phyloP scores from a whole-genome alignment of 2,329 filamentous ascomycete species.

The Monilinia fructicola region DNA sequence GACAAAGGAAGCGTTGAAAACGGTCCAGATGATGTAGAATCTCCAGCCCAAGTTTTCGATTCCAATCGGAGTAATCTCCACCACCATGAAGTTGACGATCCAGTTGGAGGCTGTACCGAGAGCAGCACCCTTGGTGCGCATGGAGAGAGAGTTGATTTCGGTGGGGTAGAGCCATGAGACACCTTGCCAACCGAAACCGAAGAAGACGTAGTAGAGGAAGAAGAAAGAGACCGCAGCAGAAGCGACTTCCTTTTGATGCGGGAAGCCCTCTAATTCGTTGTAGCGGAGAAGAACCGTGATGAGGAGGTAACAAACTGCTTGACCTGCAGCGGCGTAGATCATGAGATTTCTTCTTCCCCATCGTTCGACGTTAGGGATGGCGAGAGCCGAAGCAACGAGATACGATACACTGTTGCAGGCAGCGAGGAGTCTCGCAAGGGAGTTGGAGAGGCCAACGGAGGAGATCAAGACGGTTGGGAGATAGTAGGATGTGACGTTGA shows the following conservation, averaged over 20 bases:
- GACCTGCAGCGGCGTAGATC: constrained; percentile 65
- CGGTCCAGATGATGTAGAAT: constrained; percentile 53
- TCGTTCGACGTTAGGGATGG: constrained; percentile 49
- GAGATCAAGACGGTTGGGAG: constrained; percentile 52
- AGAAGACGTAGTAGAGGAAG: constrained; percentile 55
- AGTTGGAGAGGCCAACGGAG: constrained; percentile 48
- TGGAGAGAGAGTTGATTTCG: constrained; percentile 54
- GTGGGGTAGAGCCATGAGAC: constrained; percentile 52
- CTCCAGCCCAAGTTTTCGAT: constrained; percentile 55
- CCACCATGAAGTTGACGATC: constrained; percentile 54
- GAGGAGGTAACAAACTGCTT: constrained; percentile 62
- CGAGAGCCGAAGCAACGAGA: constrained; percentile 32
- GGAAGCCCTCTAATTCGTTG: constrained; percentile 28
- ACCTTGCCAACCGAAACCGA: constrained; percentile 51
- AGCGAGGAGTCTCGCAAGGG: constrained; percentile 53
- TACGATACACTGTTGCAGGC: constrained; percentile 46
- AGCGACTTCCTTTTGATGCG: constrained; percentile 23
- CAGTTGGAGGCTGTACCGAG: constrained; percentile 45
- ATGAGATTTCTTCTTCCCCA: constrained; percentile 71
- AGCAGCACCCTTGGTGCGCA: constrained; percentile 58
- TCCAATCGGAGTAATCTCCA: constrained; percentile 41
- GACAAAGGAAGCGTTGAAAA: constrained; percentile 49
- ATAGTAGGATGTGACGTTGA: constrained; percentile 48
- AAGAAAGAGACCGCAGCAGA: constrained; percentile 40
- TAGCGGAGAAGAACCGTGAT: constrained; percentile 45